A percentile compares a stretch with the other conserved stretches of the same genome.
Evolutionary conservation across 495 filamentous ascomycete species (phyloP).

Genomic region (Hypoxylon fragiforme): DNA sequence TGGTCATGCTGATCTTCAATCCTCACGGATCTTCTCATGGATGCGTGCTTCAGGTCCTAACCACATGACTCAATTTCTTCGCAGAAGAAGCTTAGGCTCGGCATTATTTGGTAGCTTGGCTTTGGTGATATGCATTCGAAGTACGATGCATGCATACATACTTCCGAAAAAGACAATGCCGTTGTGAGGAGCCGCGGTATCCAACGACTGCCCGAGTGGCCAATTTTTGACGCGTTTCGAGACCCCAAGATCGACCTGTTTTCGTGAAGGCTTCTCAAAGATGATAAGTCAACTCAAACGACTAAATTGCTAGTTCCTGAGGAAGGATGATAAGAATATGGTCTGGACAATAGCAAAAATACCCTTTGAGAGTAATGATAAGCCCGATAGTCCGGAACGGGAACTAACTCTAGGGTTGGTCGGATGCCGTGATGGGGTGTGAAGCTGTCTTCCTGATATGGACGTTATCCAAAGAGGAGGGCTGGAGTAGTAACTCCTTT

Average conservation of each 20-base stretch:
- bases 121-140: slow-evolving; percentile 6
- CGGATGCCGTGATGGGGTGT: slow-evolving; percentile 18
- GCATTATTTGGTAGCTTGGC: slow-evolving; percentile 16
- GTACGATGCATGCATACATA: too few relatives aligned
- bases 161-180: background rate
- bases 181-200: slow-evolving; percentile 6
- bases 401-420: slow-evolving; percentile 29
- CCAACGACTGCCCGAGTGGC: slow-evolving; percentile 11
- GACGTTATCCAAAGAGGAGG: slow-evolving; percentile 11
- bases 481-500: slow-evolving; percentile 20
- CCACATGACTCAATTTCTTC: slow-evolving; percentile 28
- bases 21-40: slow-evolving; percentile 18
- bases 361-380: slow-evolving; percentile 10
- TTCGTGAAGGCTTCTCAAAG: too few relatives aligned
- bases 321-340: background rate
- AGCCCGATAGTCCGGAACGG: slow-evolving; percentile 28
- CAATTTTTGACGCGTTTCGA: slow-evolving; percentile 12
- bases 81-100: slow-evolving; percentile 25
- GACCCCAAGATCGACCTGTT: slow-evolving; percentile 17
- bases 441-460: slow-evolving; percentile 20
- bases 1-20: slow-evolving; percentile 20
- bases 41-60: slow-evolving; percentile 6
- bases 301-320: too few relatives aligned
- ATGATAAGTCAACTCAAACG: too few relatives aligned
- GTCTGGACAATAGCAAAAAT: slow-evolving; percentile 8